Evolutionary conservation across 768 basidiomycete species (phyloP).

Genomic region (Tephrocybe sp.): DNA sequence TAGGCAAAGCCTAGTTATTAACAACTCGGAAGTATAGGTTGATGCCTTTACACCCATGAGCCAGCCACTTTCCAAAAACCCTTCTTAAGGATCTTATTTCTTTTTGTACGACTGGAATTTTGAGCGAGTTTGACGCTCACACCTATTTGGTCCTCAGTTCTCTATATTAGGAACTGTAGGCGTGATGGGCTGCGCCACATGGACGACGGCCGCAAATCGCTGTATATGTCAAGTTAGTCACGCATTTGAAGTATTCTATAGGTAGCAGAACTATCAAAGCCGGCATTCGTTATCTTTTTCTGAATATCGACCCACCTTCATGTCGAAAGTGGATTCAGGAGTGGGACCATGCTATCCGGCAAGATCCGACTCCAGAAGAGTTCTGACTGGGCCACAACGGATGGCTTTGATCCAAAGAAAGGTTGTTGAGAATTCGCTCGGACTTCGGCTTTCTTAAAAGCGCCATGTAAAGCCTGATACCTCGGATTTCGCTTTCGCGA

Average conservation of each 20-base stretch:
- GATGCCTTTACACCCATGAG: too few species aligned
- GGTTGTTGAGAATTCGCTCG: conserved; percentile 6
- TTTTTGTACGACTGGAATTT: too few species aligned
- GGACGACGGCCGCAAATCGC: too few species aligned
- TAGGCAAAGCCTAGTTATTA: too few species aligned
- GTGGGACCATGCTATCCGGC: not conserved
- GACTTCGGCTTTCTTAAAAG: conserved; percentile 7
- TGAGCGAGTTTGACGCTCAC: too few species aligned
- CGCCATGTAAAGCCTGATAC: not conserved
- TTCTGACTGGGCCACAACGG: not conserved
- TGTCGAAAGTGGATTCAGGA: not conserved
- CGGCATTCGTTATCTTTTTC: not conserved
- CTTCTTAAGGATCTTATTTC: too few species aligned
- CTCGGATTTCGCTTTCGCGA: not conserved
- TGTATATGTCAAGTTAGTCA: too few species aligned
- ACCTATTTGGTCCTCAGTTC: not conserved
- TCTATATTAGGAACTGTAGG: too few species aligned
- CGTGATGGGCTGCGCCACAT: not conserved
- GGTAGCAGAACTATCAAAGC: too few species aligned
- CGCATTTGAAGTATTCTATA: too few species aligned
- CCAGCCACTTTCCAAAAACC: too few species aligned
- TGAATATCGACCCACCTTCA: not conserved
- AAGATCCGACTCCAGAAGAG: not conserved
- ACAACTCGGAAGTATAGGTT: too few species aligned
- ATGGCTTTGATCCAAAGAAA: not conserved